These are phyloP conservation scores for Flaveria sonorensis DNA, from an alignment of 129 eudicot genomes.

Conservation along the genomic window DNA sequence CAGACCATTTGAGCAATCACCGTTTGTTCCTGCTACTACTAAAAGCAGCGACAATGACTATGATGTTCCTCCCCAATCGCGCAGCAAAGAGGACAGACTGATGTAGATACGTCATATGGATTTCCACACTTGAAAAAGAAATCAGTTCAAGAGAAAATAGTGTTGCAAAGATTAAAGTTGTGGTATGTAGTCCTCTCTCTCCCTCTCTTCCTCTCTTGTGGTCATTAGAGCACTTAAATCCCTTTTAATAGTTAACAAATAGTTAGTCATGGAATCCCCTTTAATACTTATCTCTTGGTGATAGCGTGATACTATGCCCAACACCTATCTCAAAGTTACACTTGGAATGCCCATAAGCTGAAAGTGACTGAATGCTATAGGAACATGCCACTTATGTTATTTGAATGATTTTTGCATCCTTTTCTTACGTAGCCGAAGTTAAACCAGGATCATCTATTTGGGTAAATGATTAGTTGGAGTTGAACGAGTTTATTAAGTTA, in stretches of 20 bases:
- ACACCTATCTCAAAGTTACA: conserved; percentile 8
- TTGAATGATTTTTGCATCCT: background rate
- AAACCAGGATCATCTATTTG: conserved; percentile 11
- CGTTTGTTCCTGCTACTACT: conserved; percentile 65
- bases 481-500: conserved; percentile 1
- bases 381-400: conserved; percentile 19
- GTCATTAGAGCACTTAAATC: background rate
- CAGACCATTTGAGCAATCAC: conserved; percentile 91
- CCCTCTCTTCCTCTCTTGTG: background rate
- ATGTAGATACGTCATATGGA: conserved; percentile 52
- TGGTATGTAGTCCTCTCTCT: conserved; percentile 51
- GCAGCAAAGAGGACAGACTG: conserved; percentile 64
- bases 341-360: conserved; percentile 14
- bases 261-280: background rate
- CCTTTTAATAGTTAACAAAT: background rate
- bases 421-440: background rate
- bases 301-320: conserved; percentile 1
- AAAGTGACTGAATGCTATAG: conserved; percentile 17
- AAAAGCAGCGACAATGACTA: conserved; percentile 56
- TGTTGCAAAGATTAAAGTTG: conserved; percentile 97
- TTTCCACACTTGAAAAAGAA: conserved; percentile 58
- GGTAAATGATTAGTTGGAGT: conserved; percentile 19
- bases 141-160: conserved; percentile 70
- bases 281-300: background rate
- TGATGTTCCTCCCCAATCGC: conserved; percentile 47